Base-by-base conservation (phyloP, 2,329 filamentous ascomycete species). In the Cytospora schulzeri region DNA sequence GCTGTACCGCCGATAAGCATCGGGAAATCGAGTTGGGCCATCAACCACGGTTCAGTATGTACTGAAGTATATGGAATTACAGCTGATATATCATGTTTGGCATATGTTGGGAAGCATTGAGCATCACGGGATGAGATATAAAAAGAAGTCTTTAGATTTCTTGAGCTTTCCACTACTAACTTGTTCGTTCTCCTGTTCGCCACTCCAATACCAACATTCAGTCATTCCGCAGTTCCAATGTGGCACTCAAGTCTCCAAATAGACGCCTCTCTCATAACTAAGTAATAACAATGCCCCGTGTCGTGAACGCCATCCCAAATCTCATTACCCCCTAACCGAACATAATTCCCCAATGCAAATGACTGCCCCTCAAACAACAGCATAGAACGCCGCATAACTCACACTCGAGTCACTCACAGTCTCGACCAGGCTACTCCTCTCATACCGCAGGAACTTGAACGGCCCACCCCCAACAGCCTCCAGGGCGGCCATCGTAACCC, bases 361-460 rank as follows among this genome's bases (percentile, higher is more conserved):
- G 35, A 24, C 7, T 9, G n/a, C n/a, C 8, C 29, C 50, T 74
- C 68, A 93, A 38, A 93, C 73, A 19, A 93, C 82, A 11, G 93
- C 92, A 81, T 95, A 96, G 4, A 93, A 95, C 74, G 93, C 94
- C 3, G 91, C 93, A 76, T 99, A 99, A 78, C 93, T 97, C 59
- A 99, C 95, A 70, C 93, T 97, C 69, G 88, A 95, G 68, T 97
- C 92, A 19, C 74, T 76, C 1, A 89, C 80, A 33, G 82, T 81
- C 69, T 85, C 81, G 4, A 91, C 90, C 75, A 96, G 79, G 66
- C 87, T 88, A 77, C 94, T 99, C 66, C 93, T 86, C 73, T 97
- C 89, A 76, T 99, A 99, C 71, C 90, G 83, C 63, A 97, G 83
- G 71, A 98, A 92, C 70, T 84, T 87, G 76, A 98, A 96, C 19